Percentiles rank a stretch among this genome's conserved stretches.
Evolutionary conservation across 192 early-diverging fungal species (phyloP).

Genomic region (Jimgerdemannia flammicorona): DNA sequence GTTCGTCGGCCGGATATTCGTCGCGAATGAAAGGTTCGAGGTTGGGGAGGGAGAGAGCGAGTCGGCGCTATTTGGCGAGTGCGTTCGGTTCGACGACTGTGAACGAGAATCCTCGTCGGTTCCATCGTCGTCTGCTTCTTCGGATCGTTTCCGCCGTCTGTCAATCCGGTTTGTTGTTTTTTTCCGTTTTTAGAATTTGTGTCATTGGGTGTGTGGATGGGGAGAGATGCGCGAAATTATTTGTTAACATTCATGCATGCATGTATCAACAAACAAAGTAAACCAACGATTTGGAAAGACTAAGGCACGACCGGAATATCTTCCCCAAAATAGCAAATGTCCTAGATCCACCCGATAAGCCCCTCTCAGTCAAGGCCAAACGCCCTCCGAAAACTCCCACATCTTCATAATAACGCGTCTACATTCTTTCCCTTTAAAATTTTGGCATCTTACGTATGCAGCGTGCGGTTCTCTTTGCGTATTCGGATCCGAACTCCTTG

Average conservation of each 20-base stretch:
- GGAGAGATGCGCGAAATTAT: not conserved
- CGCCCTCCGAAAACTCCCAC: no score
- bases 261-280: not conserved
- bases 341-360: no score
- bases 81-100: not conserved
- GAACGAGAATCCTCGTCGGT: not conserved
- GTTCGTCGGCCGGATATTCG: not conserved
- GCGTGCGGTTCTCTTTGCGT: constrained; percentile 61
- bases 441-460: not conserved
- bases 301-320: not conserved
- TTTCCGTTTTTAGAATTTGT: not conserved
- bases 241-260: not conserved
- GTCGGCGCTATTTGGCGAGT: not conserved
- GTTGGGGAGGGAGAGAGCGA: not conserved
- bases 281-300: not conserved
- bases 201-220: not conserved
- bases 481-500: constrained; percentile 91
- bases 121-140: not conserved
- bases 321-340: no score
- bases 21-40: not conserved
- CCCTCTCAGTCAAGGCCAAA: no score
- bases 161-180: not conserved
- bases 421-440: not conserved
- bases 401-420: not conserved
- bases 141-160: not conserved